phyloP scores from a whole-genome alignment of 2,329 filamentous ascomycete genomes.

The Sporothrix brasiliensis region DNA sequence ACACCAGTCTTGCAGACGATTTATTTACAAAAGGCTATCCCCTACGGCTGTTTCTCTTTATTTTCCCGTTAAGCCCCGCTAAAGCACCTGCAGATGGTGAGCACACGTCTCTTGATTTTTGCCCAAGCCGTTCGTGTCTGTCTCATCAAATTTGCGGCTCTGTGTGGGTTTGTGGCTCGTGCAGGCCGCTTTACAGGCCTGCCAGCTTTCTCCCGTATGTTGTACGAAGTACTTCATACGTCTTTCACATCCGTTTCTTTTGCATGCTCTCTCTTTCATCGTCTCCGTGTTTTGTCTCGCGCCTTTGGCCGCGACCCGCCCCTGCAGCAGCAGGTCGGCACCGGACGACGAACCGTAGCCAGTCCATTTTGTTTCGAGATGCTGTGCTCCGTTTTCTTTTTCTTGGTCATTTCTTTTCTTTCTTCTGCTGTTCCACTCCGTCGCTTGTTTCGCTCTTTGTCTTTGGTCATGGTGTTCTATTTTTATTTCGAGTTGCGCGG shows the following conservation, averaged over 20 bases:
- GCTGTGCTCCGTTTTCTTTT: neutral
- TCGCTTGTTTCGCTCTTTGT: conserved; percentile 3
- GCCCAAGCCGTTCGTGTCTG: neutral
- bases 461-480: neutral
- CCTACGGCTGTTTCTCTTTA: neutral
- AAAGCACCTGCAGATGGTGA: neutral
- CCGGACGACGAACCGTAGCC: neutral
- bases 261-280: neutral
- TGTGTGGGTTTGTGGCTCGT: conserved; percentile 14
- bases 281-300: conserved; percentile 28
- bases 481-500: conserved; percentile 11
- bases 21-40: too few relatives aligned
- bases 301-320: conserved; percentile 26
- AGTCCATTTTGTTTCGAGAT: conserved; percentile 3
- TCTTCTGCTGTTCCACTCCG: neutral
- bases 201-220: neutral
- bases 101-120: neutral
- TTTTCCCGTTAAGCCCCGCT: neutral
- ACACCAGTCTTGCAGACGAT: too few relatives aligned
- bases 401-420: neutral
- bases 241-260: neutral
- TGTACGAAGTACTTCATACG: too few relatives aligned
- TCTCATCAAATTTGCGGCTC: neutral
- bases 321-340: conserved; percentile 10
- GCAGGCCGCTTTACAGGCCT: neutral